A percentile compares a stretch with the other conserved stretches of the same genome.
These are phyloP conservation scores for Globisporangium perplexum DNA, from an alignment of 352 stramenopile species.

Conservation along the genomic window DNA sequence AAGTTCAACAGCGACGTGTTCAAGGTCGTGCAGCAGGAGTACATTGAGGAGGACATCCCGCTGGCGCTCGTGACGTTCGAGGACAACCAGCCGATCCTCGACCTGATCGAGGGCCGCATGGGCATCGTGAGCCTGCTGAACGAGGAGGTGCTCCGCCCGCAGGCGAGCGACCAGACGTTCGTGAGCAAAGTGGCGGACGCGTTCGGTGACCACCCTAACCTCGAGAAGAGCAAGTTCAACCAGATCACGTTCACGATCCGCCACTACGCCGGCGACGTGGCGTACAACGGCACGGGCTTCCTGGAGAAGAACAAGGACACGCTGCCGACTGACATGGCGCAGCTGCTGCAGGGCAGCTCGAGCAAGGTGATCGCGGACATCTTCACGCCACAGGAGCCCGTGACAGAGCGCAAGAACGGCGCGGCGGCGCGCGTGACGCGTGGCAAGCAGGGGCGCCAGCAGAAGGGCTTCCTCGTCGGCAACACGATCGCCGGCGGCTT, in stretches of 20 bases:
- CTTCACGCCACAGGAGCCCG: constrained; percentile 31
- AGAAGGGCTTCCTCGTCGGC: constrained; percentile 69
- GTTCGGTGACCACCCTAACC: constrained; percentile 71
- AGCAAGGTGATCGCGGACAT: constrained; percentile 63
- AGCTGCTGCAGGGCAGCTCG: constrained; percentile 57
- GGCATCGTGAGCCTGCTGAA: constrained; percentile 93
- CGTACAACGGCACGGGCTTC: constrained; percentile 72
- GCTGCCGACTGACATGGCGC: constrained; percentile 73
- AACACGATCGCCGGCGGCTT: constrained; percentile 84
- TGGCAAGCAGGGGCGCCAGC: constrained; percentile 49
- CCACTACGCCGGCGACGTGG: constrained; percentile 81
- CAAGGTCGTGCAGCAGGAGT: constrained; percentile 94
- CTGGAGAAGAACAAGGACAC: constrained; percentile 87
- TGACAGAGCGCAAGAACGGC: constrained; percentile 19
- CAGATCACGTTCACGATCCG: constrained; percentile 74
- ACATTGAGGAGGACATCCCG: constrained; percentile 90
- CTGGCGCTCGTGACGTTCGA: constrained; percentile 84
- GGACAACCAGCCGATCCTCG: constrained; percentile 90
- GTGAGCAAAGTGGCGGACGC: constrained; percentile 79
- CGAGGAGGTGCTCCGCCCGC: constrained; percentile 91
- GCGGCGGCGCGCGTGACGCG: constrained; percentile 16
- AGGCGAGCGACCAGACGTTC: constrained; percentile 79
- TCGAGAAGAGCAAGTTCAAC: constrained; percentile 85
- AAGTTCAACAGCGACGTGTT: constrained; percentile 93
- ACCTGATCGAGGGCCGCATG: constrained; percentile 84